Evolutionary conservation across 495 filamentous ascomycete species (phyloP).

Genomic region (Choiromyces venosus): DNA sequence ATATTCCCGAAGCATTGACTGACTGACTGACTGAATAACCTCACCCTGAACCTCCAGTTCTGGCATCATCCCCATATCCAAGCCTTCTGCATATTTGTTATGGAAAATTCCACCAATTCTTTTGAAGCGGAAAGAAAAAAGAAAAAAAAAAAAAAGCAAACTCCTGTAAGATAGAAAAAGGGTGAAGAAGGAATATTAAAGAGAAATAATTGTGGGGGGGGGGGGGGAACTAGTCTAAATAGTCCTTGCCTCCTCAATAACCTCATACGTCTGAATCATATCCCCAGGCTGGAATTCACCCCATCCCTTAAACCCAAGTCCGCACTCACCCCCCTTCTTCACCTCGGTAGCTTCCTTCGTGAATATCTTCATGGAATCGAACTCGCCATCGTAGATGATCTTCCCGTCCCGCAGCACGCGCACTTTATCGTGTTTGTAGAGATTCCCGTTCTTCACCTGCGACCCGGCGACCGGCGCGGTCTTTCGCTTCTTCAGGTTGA

Average conservation of each 20-base stretch:
- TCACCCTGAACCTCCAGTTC: not conserved
- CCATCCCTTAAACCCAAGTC: constrained; percentile 78
- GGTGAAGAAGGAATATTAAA: not conserved
- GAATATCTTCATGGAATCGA: constrained; percentile 77
- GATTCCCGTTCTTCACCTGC: constrained; percentile 73
- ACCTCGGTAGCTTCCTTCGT: constrained; percentile 87
- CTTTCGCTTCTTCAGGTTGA: constrained; percentile 65
- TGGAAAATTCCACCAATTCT: not conserved
- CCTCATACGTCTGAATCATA: constrained; percentile 78
- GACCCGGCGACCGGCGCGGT: constrained; percentile 76
- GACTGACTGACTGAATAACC: not conserved
- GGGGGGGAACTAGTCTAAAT: too few relatives aligned
- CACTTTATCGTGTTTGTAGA: constrained; percentile 59
- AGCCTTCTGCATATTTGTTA: not conserved
- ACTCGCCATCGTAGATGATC: constrained; percentile 72
- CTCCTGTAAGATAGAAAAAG: not conserved
- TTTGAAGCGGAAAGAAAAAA: not conserved
- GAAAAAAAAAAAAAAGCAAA: not conserved
- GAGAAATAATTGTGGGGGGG: not conserved
- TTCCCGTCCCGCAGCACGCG: constrained; percentile 61
- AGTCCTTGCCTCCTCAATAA: constrained; percentile 63
- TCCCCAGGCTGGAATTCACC: constrained; percentile 73
- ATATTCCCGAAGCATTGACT: not conserved
- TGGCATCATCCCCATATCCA: not conserved
- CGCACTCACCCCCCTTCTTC: constrained; percentile 88